These are phyloP conservation scores for Camellia sinensis DNA, from an alignment of 148 eudicot genomes.

Conservation along the genomic window DNA sequence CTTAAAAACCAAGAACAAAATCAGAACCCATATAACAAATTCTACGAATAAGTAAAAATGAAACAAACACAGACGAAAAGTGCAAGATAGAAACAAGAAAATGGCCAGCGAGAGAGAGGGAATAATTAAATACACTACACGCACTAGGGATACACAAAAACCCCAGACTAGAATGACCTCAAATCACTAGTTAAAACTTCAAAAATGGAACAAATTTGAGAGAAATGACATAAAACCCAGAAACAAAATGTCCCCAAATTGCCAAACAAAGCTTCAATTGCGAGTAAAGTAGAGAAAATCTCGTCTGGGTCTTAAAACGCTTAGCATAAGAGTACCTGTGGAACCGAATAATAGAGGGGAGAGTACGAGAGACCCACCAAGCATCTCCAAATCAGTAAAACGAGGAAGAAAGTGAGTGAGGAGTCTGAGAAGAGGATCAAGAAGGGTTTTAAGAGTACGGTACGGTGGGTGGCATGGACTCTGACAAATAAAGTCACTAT, in stretches of 20 bases:
- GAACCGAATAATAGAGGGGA: slow-evolving; percentile 2
- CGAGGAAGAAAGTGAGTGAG: background rate
- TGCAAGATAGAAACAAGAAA: background rate
- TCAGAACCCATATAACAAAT: background rate
- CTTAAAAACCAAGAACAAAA: background rate
- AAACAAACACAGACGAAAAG: background rate
- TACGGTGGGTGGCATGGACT: background rate
- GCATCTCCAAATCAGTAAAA: background rate
- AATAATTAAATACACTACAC: background rate
- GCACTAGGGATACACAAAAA: background rate
- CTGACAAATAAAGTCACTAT: too few relatives aligned
- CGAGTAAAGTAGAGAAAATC: background rate
- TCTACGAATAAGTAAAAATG: background rate
- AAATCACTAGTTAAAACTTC: background rate
- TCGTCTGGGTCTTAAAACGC: background rate
- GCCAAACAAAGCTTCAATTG: background rate
- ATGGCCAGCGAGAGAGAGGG: background rate
- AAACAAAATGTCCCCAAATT: background rate
- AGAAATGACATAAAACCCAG: background rate
- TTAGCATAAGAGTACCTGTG: slow-evolving; percentile 4
- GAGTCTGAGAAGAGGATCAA: background rate
- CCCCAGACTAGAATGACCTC: background rate
- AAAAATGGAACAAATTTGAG: background rate
- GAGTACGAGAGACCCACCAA: background rate
- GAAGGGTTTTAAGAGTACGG: background rate